Percentiles rank a stretch among this genome's conserved stretches.
These are phyloP conservation scores for Lachnellula occidentalis DNA, from an alignment of 2,329 filamentous ascomycete species.

Conservation along the genomic window DNA sequence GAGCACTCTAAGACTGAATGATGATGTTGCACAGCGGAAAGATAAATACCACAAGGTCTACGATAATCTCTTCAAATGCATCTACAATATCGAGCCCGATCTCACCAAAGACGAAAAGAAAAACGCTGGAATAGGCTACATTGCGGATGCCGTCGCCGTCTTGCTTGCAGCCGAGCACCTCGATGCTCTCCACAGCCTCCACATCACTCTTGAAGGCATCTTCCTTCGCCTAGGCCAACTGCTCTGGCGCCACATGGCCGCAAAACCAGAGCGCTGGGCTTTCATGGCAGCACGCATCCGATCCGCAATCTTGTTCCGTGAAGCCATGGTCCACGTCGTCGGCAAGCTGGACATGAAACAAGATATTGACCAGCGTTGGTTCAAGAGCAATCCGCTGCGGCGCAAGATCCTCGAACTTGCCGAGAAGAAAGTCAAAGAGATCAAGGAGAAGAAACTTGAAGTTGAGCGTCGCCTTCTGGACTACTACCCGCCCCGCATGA, in stretches of 20 bases:
- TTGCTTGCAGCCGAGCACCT: slow-evolving; percentile 22
- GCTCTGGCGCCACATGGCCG: slow-evolving; percentile 23
- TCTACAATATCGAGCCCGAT: slow-evolving; percentile 18
- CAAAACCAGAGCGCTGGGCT: slow-evolving; percentile 22
- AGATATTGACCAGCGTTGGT: slow-evolving; percentile 10
- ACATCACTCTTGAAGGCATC: slow-evolving; percentile 19
- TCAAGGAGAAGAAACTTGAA: slow-evolving; percentile 20
- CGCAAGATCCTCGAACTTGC: slow-evolving; percentile 13
- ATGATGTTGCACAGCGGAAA: slow-evolving; percentile 10
- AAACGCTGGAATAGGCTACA: slow-evolving; percentile 1
- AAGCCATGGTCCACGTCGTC: slow-evolving; percentile 26
- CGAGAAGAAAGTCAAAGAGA: slow-evolving; percentile 16
- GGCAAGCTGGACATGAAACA: slow-evolving; percentile 17
- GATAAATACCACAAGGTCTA: slow-evolving; percentile 19
- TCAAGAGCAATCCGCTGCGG: slow-evolving; percentile 8
- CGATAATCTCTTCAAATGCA: slow-evolving; percentile 26
- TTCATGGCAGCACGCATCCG: slow-evolving; percentile 21
- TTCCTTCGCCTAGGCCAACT: slow-evolving; percentile 21
- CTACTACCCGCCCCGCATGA: slow-evolving; percentile 20
- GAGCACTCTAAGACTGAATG: slow-evolving; percentile 1
- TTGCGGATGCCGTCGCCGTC: slow-evolving; percentile 18
- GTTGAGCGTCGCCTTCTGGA: slow-evolving; percentile 20
- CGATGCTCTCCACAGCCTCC: slow-evolving; percentile 14
- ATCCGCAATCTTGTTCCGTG: slow-evolving; percentile 27
- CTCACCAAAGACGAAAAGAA: slow-evolving; percentile 9